Percentiles rank a stretch among this genome's conserved stretches.
These are phyloP conservation scores for Ogataea hybrid DNA, from an alignment of 1,139 yeast genomes.

Conservation along the genomic window DNA sequence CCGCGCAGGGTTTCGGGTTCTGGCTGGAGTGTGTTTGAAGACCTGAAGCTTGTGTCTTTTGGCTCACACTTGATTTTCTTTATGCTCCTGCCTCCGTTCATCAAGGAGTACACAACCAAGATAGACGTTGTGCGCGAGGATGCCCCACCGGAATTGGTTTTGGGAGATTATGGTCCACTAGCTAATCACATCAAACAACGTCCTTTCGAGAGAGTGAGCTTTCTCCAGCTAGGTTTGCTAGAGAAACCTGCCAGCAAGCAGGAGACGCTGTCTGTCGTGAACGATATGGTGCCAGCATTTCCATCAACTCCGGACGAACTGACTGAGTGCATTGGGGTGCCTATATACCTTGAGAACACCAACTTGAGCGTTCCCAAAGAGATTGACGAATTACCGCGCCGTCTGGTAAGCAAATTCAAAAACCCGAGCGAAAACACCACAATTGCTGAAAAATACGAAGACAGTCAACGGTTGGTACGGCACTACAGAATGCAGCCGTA, in stretches of 20 bases:
- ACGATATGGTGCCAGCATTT: not conserved
- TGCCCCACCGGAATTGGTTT: constrained; percentile 17
- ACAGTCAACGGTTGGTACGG: not conserved
- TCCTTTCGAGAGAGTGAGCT: constrained; percentile 1
- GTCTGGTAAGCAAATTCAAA: not conserved
- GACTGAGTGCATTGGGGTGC: constrained; percentile 15
- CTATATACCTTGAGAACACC: constrained; percentile 6
- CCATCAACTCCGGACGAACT: constrained; percentile 23
- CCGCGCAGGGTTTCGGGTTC: constrained; percentile 2
- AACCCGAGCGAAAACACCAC: not conserved
- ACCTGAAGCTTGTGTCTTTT: constrained; percentile 28
- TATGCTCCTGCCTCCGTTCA: constrained; percentile 27
- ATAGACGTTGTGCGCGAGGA: constrained; percentile 30
- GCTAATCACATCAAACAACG: not conserved
- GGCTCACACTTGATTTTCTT: constrained; percentile 31
- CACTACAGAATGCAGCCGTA: constrained; percentile 6
- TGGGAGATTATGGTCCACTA: constrained; percentile 4
- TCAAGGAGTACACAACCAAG: constrained; percentile 27
- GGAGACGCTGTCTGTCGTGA: not conserved
- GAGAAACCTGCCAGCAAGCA: constrained; percentile 1
- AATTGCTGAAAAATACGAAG: not conserved
- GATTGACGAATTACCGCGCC: constrained; percentile 6
- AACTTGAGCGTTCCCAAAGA: constrained; percentile 11
- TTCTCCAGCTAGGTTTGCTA: not conserved
- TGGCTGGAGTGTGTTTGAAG: constrained; percentile 29